Percentiles rank a stretch among this genome's conserved stretches.
phyloP scores from a whole-genome alignment of 345 rosid species.

The Populus tremula region DNA sequence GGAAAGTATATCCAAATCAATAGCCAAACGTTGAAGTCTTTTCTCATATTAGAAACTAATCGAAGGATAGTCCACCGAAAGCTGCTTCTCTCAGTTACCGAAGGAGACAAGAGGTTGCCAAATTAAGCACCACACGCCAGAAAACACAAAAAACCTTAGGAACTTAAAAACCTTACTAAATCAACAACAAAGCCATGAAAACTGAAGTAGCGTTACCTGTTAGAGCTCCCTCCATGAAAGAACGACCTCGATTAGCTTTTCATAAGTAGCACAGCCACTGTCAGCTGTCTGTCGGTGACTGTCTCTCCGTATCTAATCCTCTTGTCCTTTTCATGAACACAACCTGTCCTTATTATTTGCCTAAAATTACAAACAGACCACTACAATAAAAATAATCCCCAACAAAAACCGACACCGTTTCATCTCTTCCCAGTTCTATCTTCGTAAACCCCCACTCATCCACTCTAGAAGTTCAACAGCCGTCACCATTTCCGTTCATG shows the following conservation, averaged over 20 bases:
- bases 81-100: too few relatives aligned
- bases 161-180: background rate
- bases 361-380: background rate
- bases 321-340: background rate
- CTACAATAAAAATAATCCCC: background rate
- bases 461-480: background rate
- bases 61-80: too few relatives aligned
- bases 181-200: background rate
- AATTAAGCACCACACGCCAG: too few relatives aligned
- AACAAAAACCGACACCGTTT: background rate
- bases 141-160: too few relatives aligned
- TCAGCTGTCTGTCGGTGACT: background rate
- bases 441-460: background rate
- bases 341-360: background rate
- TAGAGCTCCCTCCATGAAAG: background rate
- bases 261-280: background rate
- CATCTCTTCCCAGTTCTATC: background rate
- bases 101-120: too few relatives aligned
- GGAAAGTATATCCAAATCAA: background rate
- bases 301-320: too few relatives aligned
- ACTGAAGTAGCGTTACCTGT: background rate
- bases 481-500: slow-evolving; percentile 27
- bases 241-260: background rate
- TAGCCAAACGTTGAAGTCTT: background rate
- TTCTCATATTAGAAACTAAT: too few relatives aligned